Percentiles rank a stretch among this genome's conserved stretches.
These are phyloP conservation scores for Pythium sukuiense DNA, from an alignment of 352 stramenopile species.

Conservation along the genomic window DNA sequence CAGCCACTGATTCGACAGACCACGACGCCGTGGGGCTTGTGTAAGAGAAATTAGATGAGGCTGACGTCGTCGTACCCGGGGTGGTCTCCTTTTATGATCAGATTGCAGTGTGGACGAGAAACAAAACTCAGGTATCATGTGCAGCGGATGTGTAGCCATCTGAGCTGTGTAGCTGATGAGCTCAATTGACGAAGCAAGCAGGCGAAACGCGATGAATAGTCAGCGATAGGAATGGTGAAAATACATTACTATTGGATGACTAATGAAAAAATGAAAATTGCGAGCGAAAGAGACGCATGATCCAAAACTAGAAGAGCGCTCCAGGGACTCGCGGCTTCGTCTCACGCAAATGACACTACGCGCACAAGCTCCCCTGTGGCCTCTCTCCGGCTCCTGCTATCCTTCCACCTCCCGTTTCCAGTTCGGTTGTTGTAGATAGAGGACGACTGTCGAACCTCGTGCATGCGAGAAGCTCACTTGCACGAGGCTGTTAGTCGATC, in stretches of 20 bases:
- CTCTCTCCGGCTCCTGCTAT: slow-evolving; percentile 25
- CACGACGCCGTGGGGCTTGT: slow-evolving; percentile 4
- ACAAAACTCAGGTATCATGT: neutral
- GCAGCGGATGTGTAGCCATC: slow-evolving; percentile 6
- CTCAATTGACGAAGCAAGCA: neutral
- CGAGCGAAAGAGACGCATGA: slow-evolving; percentile 25
- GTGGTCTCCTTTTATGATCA: slow-evolving; percentile 1
- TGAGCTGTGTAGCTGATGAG: neutral
- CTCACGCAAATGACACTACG: neutral
- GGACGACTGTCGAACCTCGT: neutral
- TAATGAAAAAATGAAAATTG: slow-evolving; percentile 27
- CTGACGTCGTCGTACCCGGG: neutral
- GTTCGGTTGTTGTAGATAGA: slow-evolving; percentile 8
- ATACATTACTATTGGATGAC: slow-evolving; percentile 35
- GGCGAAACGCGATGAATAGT: slow-evolving; percentile 1
- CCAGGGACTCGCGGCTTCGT: neutral
- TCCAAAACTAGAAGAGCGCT: slow-evolving; percentile 19
- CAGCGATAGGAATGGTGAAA: slow-evolving; percentile 31
- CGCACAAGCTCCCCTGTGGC: neutral
- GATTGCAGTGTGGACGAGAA: neutral
- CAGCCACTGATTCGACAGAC: neutral
- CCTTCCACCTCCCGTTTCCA: slow-evolving; percentile 17
- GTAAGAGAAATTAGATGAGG: neutral
- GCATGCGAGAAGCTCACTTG: neutral
- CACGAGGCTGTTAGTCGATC: slow-evolving; percentile 1